phyloP scores from a whole-genome alignment of 306 rosid species.

The Delonix regia region DNA sequence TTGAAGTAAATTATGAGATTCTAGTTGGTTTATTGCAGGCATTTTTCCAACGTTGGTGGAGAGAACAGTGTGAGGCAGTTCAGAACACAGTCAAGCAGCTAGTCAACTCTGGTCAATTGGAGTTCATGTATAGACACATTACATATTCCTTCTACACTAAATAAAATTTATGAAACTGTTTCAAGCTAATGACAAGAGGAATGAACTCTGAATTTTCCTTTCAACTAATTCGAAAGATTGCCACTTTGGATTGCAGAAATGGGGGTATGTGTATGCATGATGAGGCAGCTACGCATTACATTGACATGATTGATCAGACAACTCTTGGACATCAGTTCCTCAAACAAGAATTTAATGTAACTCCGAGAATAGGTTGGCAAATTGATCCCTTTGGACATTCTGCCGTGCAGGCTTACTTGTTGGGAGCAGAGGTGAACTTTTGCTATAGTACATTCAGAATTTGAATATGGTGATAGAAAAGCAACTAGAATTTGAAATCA shows the following conservation, averaged over 20 bases:
- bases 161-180: background rate
- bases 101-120: conserved; percentile 79
- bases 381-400: conserved; percentile 96
- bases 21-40: conserved; percentile 49
- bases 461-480: background rate
- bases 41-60: conserved; percentile 92
- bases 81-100: conserved; percentile 57
- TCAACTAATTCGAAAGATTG: conserved; percentile 9
- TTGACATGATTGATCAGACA: conserved; percentile 95
- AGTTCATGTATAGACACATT: conserved; percentile 61
- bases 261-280: conserved; percentile 97
- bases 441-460: background rate
- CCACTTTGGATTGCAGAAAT: conserved; percentile 53
- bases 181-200: background rate
- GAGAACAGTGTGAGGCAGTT: conserved; percentile 57
- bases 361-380: conserved; percentile 87
- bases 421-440: conserved; percentile 68
- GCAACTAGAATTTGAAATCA: conserved; percentile 8
- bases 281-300: conserved; percentile 83
- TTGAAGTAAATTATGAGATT: background rate
- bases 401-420: conserved; percentile 78
- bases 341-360: conserved; percentile 61
- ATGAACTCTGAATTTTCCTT: background rate
- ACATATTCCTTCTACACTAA: background rate
- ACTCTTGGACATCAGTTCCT: conserved; percentile 80